A percentile compares a stretch with the other conserved stretches of the same genome.
These are phyloP conservation scores for Staphylotrichum tortipilum DNA, from an alignment of 495 filamentous ascomycete genomes.

Conservation along the genomic window DNA sequence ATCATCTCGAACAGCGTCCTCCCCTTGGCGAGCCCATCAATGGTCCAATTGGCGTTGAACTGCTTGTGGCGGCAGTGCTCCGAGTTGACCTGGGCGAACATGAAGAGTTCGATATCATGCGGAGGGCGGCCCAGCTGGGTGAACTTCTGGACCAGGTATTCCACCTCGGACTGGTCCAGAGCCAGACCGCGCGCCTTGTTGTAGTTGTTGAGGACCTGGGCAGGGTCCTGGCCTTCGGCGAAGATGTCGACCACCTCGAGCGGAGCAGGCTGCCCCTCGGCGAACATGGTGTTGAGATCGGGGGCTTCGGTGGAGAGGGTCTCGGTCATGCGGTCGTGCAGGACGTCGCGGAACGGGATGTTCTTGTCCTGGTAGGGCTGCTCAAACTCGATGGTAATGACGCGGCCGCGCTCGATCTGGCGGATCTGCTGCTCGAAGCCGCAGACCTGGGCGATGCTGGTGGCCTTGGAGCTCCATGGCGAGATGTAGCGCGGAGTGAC, in stretches of 20 bases:
- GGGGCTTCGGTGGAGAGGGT: slow-evolving; percentile 56
- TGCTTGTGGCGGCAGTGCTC: slow-evolving; percentile 71
- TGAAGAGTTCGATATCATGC: slow-evolving; percentile 91
- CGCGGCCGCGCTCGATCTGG: slow-evolving; percentile 80
- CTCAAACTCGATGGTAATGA: slow-evolving; percentile 55
- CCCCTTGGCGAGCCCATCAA: slow-evolving; percentile 74
- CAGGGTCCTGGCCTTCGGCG: slow-evolving; percentile 49
- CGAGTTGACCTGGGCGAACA: slow-evolving; percentile 96
- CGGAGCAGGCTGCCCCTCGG: slow-evolving; percentile 58
- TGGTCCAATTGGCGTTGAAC: slow-evolving; percentile 97
- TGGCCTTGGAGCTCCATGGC: slow-evolving; percentile 95
- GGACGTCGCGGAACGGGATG: slow-evolving; percentile 55
- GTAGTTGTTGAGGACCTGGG: slow-evolving; percentile 66
- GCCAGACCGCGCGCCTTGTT: slow-evolving; percentile 78
- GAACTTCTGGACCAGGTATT: slow-evolving; percentile 86
- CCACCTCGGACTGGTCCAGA: slow-evolving; percentile 78
- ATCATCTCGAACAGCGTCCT: slow-evolving; percentile 91
- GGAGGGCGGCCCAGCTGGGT: slow-evolving; percentile 64
- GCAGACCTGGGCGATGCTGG: slow-evolving; percentile 88
- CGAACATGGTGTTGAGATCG: slow-evolving; percentile 66
- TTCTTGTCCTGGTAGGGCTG: slow-evolving; percentile 38
- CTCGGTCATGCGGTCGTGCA: slow-evolving; percentile 95
- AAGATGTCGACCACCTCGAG: slow-evolving; percentile 66
- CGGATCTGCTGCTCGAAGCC: slow-evolving; percentile 62
- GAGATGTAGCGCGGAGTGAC: slow-evolving; percentile 83